Conservation (phyloP, 2,329 filamentous ascomycete species). For the Botrytis medusae region DNA sequence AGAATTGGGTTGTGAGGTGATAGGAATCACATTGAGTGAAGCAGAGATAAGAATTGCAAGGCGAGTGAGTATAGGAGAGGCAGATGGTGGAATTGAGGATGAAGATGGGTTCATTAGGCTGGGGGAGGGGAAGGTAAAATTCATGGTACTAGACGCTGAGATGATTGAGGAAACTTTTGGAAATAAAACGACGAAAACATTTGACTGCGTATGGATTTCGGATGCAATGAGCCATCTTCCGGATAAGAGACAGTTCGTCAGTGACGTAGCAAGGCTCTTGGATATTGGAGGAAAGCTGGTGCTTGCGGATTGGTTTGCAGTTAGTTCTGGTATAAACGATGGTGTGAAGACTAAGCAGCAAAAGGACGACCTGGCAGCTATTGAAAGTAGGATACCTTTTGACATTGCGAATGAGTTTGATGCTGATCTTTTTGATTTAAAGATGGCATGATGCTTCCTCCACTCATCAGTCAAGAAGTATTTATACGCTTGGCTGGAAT, state of each 20-base stretch:
- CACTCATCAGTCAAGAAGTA: constrained; percentile 53
- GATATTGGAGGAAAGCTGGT: constrained; percentile 52
- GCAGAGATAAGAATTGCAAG: constrained; percentile 59
- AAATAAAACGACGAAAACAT: constrained; percentile 40
- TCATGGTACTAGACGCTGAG: constrained; percentile 61
- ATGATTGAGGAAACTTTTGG: constrained; percentile 56
- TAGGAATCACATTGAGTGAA: constrained; percentile 59
- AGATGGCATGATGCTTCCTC: constrained; percentile 62
- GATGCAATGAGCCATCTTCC: constrained; percentile 62
- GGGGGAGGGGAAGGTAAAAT: constrained; percentile 48
- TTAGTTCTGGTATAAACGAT: constrained; percentile 38
- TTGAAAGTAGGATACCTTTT: constrained; percentile 48
- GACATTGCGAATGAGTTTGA: constrained; percentile 3
- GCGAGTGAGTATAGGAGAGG: constrained; percentile 46
- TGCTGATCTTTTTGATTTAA: neutral
- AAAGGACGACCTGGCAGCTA: constrained; percentile 55
- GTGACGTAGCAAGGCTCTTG: constrained; percentile 51
- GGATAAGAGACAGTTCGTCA: constrained; percentile 58
- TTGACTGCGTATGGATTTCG: constrained; percentile 62
- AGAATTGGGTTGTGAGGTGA: constrained; percentile 43
- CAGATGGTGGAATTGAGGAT: constrained; percentile 30
- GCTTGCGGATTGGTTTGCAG: constrained; percentile 63
- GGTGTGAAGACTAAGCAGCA: constrained; percentile 46
- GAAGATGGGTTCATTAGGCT: constrained; percentile 40
- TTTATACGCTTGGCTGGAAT: constrained; percentile 45